These are phyloP conservation scores for Heritiera fomes DNA, from an alignment of 345 rosid genomes.

Conservation along the genomic window DNA sequence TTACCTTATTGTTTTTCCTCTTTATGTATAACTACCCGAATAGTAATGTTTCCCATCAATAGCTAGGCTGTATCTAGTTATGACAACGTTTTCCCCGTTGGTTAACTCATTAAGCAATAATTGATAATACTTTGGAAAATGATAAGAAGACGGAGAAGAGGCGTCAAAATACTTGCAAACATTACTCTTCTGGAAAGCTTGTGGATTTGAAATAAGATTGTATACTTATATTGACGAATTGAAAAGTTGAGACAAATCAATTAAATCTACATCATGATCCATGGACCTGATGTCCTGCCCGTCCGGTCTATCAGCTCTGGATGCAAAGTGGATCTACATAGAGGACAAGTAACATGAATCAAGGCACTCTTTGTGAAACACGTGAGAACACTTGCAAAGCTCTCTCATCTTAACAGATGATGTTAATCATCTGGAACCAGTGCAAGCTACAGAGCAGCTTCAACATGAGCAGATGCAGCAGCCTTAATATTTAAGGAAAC, in stretches of 20 bases:
- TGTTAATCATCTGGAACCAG: no score
- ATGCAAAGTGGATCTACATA: slow-evolving; percentile 42
- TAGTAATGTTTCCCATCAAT: no score
- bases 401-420: slow-evolving; percentile 26
- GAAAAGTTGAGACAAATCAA: background rate
- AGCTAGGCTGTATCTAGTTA: no score
- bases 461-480: no score
- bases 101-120: background rate
- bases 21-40: no score
- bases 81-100: no score
- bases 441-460: no score
- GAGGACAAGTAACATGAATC: slow-evolving; percentile 54
- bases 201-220: background rate
- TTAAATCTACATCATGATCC: background rate
- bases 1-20: no score
- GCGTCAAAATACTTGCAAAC: background rate
- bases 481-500: no score
- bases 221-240: background rate
- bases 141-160: background rate
- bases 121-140: background rate
- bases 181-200: background rate
- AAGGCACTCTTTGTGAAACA: slow-evolving; percentile 48
- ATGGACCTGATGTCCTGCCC: background rate
- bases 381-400: slow-evolving; percentile 44
- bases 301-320: slow-evolving; percentile 18